Evolutionary conservation across 192 early-diverging fungal species (phyloP), one percentile per base, ranked within the genome.

Genomic region (Podila minutissima): DNA sequence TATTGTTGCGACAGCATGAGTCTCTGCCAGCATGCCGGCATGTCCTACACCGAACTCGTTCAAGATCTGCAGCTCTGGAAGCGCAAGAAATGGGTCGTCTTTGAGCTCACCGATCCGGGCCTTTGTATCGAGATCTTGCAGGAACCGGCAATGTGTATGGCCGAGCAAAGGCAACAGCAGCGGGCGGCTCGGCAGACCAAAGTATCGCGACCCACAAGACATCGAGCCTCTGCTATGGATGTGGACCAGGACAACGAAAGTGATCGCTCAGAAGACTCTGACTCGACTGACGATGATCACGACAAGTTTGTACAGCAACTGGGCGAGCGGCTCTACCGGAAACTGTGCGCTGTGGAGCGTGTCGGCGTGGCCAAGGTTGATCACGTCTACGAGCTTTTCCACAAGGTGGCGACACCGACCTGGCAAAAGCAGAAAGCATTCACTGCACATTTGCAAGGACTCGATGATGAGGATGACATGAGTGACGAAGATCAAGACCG

Each of bases 341-440:
- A 81, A 33, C n/a, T 81, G 53, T 81, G 77, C 24, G 77, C 77
- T 24, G 77, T 81, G 20, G 77, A 81, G 29, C 70, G 71, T 24
- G 77, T 81, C 5, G 77, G 77, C 5, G 77, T 81, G 5, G 77
- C 77, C 29, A 81, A 81, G 66, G 71, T 81, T 6, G 77, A 81
- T 73, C 66, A 65, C 19, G 77, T 81, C 4, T 73, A 81, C n/a
- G 67, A 60, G n/a, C 35, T 81, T 1, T 81, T 81, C 62, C 77
- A 73, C 4, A 50, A 59, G 37, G 71, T 69, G 0, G 76, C 76
- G 6, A 81, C 76, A 7, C 55, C 71, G 0, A 73, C 77, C 5
- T 81, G 77, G 77, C 77, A 73, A 37, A 53, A 81, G 41, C 77
- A 81, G 46, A 67, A 67, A 51, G 77, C 72, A 22, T 69, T 73